Base-by-base conservation (phyloP, 176 grass and related monocot genomes). In the Miscanthus lutarioriparius region DNA sequence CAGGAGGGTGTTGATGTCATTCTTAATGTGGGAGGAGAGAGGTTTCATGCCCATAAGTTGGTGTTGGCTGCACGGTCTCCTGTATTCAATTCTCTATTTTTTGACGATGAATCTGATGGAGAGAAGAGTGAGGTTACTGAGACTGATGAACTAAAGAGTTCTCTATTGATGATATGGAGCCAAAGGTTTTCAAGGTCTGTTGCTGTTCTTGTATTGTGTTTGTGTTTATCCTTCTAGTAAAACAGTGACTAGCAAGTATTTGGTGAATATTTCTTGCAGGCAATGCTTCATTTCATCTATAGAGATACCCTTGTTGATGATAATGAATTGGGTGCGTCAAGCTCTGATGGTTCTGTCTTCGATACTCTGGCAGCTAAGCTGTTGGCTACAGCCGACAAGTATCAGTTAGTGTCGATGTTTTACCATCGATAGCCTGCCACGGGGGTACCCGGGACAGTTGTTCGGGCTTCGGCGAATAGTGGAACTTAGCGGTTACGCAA, bases 171-270 rank as follows among this genome's bases (percentile, higher is more conserved):
- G 88, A 92, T 80, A 86, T 97, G 79, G 95, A 97, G 80, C 95
- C 92, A 75, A 89, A 89, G 65, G 95, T 97, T 87, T 97, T 97
- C 76, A 92, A 93, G 95, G 95, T 97, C 23, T 83, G 83, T 80
- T 67, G 26, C 64, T 74, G 53, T 77, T 63, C 36, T 17, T 43
- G 16, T 86, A 17, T 82, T 80, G 54, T 8, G n/a, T n/a, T n/a
- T n/a, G n/a, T n/a, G 28, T 45, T 1, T 83, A n/a, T 80, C 41
- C 54, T 79, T 36, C 4, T 23, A 41, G 17, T 70, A 62, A 23
- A 83, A 25, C 59, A 44, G 20, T 43, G 65, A 20, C n/a, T 74
- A 49, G 5, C 9, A 70, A 74, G 36, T 70, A 39, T n/a, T 66
- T 73, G 80, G n/a, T 40, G 36, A 36, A 75, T 63, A 54, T 3